phyloP scores from a whole-genome alignment of 1,284 basidiomycete genomes.

The Taiwanofungus camphoratus region DNA sequence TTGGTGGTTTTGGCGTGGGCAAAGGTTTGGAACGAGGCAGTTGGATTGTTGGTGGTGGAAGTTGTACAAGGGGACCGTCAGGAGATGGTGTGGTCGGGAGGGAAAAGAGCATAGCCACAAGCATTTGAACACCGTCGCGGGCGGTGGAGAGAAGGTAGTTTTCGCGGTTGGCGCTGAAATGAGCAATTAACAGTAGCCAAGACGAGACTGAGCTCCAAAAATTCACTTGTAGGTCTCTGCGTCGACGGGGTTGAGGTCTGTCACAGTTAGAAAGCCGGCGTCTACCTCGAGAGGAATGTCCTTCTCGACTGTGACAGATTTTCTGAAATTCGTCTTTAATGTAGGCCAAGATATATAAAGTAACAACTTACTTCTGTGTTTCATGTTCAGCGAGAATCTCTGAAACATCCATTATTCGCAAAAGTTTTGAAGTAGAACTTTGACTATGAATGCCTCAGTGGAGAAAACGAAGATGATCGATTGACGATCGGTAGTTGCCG shows the following conservation, averaged over 20 bases:
- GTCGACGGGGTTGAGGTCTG: conserved; percentile 85
- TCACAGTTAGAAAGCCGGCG: conserved; percentile 77
- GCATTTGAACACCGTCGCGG: conserved; percentile 81
- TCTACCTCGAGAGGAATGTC: conserved; percentile 82
- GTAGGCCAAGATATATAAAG: background rate
- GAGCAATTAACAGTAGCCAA: conserved; percentile 2
- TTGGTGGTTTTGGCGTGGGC: conserved; percentile 87
- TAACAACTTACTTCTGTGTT: conserved; percentile 48
- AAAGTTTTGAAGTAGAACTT: too few species aligned
- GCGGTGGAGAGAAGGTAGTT: conserved; percentile 77
- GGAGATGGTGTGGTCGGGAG: conserved; percentile 74
- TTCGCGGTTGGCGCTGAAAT: conserved; percentile 66
- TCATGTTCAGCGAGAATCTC: conserved; percentile 65
- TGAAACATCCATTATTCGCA: conserved; percentile 67
- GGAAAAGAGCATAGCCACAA: conserved; percentile 77
- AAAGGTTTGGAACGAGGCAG: conserved; percentile 91
- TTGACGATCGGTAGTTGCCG: too few species aligned
- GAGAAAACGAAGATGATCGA: background rate
- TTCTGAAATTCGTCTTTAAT: conserved; percentile 34
- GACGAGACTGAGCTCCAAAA: background rate
- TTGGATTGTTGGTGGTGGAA: conserved; percentile 71
- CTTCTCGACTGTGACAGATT: conserved; percentile 68
- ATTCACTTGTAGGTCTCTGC: conserved; percentile 71
- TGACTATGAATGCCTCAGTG: too few species aligned
- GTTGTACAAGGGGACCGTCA: conserved; percentile 81